Evolutionary conservation across 768 basidiomycete species (phyloP), one percentile per base, ranked within the genome.

Genomic region (Pleurotus platypus): DNA sequence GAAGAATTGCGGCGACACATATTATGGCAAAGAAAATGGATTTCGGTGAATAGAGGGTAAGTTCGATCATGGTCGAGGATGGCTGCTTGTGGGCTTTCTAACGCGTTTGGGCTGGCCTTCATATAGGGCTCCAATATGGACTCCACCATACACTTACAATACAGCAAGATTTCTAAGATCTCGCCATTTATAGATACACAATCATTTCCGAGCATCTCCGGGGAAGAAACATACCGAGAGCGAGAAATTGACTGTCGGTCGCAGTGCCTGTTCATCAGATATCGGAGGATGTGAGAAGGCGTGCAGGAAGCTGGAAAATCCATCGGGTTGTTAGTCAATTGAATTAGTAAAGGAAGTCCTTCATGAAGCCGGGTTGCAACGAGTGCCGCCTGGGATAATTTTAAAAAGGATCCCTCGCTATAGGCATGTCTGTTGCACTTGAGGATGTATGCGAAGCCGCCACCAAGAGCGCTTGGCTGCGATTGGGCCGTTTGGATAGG

Each of bases 181-280:
- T 43, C 20, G 51, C 51, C 51, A 54, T 39, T 37, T 40, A 40
- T 54, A 54, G 51, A 26, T 12, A 15, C 26, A 24, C 24, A 26
- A 54, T 54, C 51, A 54, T 54, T 6, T 54, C 51, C 51, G 51
- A 54, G 51, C 38, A 54, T 54, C 51, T 54, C 51, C 51, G 27
- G 39, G 51, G 51, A 54, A 54, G 49, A 16, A 42, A 54, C 51
- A 54, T 54, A 54, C 51, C 22, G 51, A 54, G 6, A 54, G 24
- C 51, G 24, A 35, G 30, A 35, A 35, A 35, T 35, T 9, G 8
- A 35, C 30, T 3, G 30, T 35, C 30, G 30, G 30, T 35, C 9
- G 8, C 30, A 35, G 9, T 35, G 30, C n/a, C 51, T 42, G 22
- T 20, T 18, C 16, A 54, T 54, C 39, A 54, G 51, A 38, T 38